phyloP scores from a whole-genome alignment of 164 flowering plant species.

The Kingdonia uniflora region DNA sequence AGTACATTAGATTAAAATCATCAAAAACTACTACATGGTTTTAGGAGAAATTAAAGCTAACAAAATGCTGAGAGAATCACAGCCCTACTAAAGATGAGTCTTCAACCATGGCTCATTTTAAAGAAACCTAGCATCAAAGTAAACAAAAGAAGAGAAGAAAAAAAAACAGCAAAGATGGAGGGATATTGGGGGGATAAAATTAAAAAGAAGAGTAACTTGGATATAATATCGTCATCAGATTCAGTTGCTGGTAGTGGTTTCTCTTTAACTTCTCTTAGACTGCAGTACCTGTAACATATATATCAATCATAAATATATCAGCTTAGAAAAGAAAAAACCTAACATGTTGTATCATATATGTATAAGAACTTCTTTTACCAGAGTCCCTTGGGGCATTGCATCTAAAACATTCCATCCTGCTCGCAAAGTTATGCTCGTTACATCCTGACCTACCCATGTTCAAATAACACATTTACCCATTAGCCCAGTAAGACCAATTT shows the following conservation, averaged over 20 bases:
- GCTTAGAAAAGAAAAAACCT: slow-evolving; percentile 12
- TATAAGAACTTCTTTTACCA: slow-evolving; percentile 34
- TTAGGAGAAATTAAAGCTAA: slow-evolving; percentile 13
- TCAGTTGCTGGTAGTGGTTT: neutral
- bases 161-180: slow-evolving; percentile 5
- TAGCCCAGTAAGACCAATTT: neutral
- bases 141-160: slow-evolving; percentile 2
- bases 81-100: slow-evolving; percentile 11
- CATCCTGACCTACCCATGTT: slow-evolving; percentile 53
- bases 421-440: slow-evolving; percentile 95
- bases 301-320: neutral
- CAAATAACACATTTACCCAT: neutral
- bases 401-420: slow-evolving; percentile 94
- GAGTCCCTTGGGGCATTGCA: slow-evolving; percentile 84
- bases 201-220: slow-evolving; percentile 12
- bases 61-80: slow-evolving; percentile 22
- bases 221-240: slow-evolving; percentile 1
- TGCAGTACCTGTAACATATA: slow-evolving; percentile 22
- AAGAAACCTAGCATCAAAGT: slow-evolving; percentile 13
- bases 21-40: slow-evolving; percentile 19
- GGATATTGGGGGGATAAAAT: slow-evolving; percentile 3
- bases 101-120: slow-evolving; percentile 17
- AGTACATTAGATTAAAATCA: slow-evolving; percentile 13
- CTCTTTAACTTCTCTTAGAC: slow-evolving; percentile 8
- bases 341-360: slow-evolving; percentile 12